Evolutionary conservation across 352 stramenopile species (phyloP).

Genomic region (Pythium folliculosum): DNA sequence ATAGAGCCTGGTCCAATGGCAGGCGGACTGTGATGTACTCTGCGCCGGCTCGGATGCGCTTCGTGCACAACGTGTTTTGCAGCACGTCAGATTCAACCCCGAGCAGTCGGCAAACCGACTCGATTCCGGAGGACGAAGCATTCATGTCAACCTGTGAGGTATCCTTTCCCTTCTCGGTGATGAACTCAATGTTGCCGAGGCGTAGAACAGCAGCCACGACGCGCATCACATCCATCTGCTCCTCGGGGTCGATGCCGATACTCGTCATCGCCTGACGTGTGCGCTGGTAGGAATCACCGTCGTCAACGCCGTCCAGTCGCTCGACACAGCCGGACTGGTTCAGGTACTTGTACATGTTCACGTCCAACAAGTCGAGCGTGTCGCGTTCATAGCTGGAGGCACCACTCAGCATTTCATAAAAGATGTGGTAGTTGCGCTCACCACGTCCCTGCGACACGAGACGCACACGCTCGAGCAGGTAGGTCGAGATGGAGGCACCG

Average conservation of each 20-base stretch:
- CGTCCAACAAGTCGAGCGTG: constrained; percentile 44
- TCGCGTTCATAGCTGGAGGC: constrained; percentile 56
- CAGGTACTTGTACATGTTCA: constrained; percentile 82
- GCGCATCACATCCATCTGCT: constrained; percentile 82
- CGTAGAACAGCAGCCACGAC: constrained; percentile 86
- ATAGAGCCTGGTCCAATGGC: constrained; percentile 62
- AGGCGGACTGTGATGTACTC: constrained; percentile 80
- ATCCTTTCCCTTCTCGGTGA: constrained; percentile 68
- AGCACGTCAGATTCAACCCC: constrained; percentile 61
- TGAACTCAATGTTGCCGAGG: constrained; percentile 87
- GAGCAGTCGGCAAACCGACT: constrained; percentile 81
- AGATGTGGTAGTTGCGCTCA: constrained; percentile 98
- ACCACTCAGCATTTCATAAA: constrained; percentile 95
- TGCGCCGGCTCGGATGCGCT: constrained; percentile 75
- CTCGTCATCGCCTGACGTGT: constrained; percentile 80
- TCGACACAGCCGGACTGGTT: constrained; percentile 78
- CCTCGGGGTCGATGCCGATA: constrained; percentile 74
- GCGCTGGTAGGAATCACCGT: constrained; percentile 74
- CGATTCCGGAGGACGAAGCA: constrained; percentile 53
- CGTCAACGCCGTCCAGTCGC: constrained; percentile 76
- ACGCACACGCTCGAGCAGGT: constrained; percentile 95
- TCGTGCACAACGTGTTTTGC: constrained; percentile 67
- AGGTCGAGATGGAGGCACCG: constrained; percentile 87
- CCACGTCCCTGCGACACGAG: constrained; percentile 92
- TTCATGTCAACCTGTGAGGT: constrained; percentile 60